Conservation (phyloP, 331 rosid genomes). For the Erythrophleum ivorense region DNA sequence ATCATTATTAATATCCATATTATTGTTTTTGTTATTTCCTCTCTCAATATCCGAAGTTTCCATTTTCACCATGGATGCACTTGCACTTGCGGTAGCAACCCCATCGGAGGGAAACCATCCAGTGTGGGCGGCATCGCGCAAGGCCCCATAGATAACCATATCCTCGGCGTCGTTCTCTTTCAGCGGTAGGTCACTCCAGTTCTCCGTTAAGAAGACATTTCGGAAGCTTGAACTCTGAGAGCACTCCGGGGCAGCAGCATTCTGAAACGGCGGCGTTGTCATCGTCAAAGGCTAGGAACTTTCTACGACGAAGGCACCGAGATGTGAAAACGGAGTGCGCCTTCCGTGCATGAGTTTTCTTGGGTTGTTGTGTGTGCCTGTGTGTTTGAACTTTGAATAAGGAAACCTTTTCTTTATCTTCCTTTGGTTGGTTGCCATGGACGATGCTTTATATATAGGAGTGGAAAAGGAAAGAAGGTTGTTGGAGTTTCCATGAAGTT, state of each 20-base stretch:
- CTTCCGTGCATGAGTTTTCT: slow-evolving; percentile 15
- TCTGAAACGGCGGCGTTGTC: neutral
- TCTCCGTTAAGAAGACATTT: slow-evolving; percentile 38
- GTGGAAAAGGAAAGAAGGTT: neutral
- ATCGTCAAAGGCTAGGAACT: neutral
- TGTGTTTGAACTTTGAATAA: neutral
- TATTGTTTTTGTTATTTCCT: neutral
- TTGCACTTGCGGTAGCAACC: neutral
- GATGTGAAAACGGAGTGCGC: neutral
- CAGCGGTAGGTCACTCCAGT: slow-evolving; percentile 48
- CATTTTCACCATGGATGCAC: too few relatives aligned
- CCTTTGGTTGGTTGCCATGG: neutral
- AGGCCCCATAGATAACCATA: slow-evolving; percentile 43
- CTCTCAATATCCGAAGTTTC: neutral
- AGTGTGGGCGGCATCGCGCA: slow-evolving; percentile 36
- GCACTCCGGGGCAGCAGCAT: neutral
- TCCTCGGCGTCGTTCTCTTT: slow-evolving; percentile 48
- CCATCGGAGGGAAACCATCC: slow-evolving; percentile 37
- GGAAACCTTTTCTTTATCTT: neutral
- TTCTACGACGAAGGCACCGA: neutral
- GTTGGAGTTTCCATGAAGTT: slow-evolving; percentile 21
- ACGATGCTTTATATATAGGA: slow-evolving; percentile 26
- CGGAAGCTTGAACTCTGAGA: slow-evolving; percentile 22
- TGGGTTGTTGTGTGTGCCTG: neutral
- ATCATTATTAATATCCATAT: too few relatives aligned